These are phyloP conservation scores for Colletotrichum karsti DNA, from an alignment of 2,329 filamentous ascomycete genomes.

Conservation along the genomic window DNA sequence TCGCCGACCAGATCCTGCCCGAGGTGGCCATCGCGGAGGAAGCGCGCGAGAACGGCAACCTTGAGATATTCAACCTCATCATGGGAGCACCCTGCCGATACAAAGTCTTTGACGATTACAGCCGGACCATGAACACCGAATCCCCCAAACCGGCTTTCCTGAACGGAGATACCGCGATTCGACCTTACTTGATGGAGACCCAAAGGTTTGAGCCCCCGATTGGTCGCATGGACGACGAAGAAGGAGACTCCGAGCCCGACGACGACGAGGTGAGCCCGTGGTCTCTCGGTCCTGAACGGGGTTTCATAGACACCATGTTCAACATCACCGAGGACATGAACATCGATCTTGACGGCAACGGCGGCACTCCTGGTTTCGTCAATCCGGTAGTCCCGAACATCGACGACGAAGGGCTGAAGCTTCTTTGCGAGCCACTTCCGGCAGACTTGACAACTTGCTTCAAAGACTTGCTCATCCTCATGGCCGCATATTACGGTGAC, in stretches of 20 bases:
- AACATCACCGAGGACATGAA: constrained; percentile 7
- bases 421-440: background rate
- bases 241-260: background rate
- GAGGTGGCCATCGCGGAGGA: constrained; percentile 50
- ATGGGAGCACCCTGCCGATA: constrained; percentile 38
- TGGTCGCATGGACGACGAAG: background rate
- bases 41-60: constrained; percentile 35
- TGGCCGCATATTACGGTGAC: background rate
- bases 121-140: constrained; percentile 27
- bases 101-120: constrained; percentile 47
- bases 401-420: background rate
- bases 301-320: background rate
- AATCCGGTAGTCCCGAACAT: background rate
- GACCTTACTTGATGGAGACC: background rate
- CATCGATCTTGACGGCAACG: background rate
- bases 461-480: constrained; percentile 7
- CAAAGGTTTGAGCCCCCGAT: background rate
- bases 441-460: background rate
- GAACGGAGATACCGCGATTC: background rate
- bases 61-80: constrained; percentile 40
- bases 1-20: constrained; percentile 41
- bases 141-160: background rate
- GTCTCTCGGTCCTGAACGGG: background rate
- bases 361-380: background rate
- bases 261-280: background rate